phyloP scores from a whole-genome alignment of 176 grass and related monocot species.

The Zizania latifolia region DNA sequence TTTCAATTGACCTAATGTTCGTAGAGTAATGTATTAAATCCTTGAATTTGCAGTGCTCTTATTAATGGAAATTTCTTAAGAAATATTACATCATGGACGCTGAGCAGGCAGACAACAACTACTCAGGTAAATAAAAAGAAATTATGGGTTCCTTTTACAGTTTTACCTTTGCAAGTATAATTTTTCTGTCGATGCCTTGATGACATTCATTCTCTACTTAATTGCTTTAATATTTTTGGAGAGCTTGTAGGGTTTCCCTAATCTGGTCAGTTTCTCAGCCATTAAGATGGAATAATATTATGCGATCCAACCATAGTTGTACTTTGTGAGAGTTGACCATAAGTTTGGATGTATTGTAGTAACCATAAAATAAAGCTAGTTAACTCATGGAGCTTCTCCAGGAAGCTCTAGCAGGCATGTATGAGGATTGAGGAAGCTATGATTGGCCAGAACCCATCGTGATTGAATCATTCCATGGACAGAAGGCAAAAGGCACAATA shows the following conservation, averaged over 20 bases:
- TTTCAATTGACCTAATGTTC: conserved; percentile 24
- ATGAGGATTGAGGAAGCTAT: not conserved
- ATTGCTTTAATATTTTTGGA: not conserved
- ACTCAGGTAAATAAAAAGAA: conserved; percentile 44
- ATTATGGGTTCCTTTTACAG: not conserved
- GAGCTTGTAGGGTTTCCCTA: not conserved
- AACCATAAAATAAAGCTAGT: not conserved
- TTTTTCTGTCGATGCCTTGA: not conserved
- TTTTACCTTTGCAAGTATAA: conserved; percentile 12
- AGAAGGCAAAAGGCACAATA: conserved; percentile 6
- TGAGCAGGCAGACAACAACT: conserved; percentile 43
- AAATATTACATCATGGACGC: conserved; percentile 90
- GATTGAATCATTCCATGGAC: not conserved
- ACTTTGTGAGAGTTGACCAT: not conserved
- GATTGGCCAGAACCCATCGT: not conserved
- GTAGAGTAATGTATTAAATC: conserved; percentile 5
- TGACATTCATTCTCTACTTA: not conserved
- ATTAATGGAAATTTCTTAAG: conserved; percentile 76
- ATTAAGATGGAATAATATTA: not conserved
- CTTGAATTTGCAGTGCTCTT: conserved; percentile 43
- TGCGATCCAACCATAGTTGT: not conserved
- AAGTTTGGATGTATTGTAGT: not conserved
- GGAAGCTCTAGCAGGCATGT: not conserved
- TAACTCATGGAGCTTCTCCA: conserved; percentile 3
- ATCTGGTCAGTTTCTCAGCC: conserved; percentile 10